Percentiles rank a stretch among this genome's conserved stretches.
These are phyloP conservation scores for Wickerhamiella brachini DNA, from an alignment of 805 yeast species.

Conservation along the genomic window DNA sequence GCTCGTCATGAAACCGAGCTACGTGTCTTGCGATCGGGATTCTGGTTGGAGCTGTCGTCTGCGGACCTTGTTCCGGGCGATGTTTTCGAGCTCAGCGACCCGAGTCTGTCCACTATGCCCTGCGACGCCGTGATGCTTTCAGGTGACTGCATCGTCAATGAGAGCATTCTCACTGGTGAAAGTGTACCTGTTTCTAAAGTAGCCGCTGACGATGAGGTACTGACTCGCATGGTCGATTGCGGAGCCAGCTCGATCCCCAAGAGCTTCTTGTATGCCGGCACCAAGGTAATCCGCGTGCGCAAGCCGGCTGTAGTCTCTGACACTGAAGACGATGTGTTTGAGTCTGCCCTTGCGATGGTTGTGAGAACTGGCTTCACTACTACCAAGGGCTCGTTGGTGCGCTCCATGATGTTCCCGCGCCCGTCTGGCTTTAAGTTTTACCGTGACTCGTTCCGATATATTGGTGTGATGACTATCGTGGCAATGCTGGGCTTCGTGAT, in stretches of 20 bases:
- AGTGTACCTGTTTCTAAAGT: constrained; percentile 88
- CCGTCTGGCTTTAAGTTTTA: constrained; percentile 90
- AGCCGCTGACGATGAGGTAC: constrained; percentile 49
- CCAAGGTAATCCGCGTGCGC: constrained; percentile 73
- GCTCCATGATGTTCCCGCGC: constrained; percentile 95
- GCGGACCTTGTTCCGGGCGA: constrained; percentile 91
- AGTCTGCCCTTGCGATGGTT: constrained; percentile 75
- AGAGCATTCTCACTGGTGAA: constrained; percentile 96
- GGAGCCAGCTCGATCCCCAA: constrained; percentile 11
- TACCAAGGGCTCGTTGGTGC: constrained; percentile 82
- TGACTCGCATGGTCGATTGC: constrained; percentile 42
- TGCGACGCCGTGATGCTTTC: constrained; percentile 78
- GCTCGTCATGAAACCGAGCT: constrained; percentile 67
- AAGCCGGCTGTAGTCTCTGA: constrained; percentile 35
- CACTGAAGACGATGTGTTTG: constrained; percentile 34
- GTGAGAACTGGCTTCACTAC: constrained; percentile 88
- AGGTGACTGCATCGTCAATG: constrained; percentile 95
- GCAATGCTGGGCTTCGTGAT: constrained; percentile 75
- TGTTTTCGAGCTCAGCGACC: constrained; percentile 81
- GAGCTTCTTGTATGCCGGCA: constrained; percentile 65
- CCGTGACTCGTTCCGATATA: constrained; percentile 86
- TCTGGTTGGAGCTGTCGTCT: constrained; percentile 73
- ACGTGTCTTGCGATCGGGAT: constrained; percentile 82
- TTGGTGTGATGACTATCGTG: constrained; percentile 82
- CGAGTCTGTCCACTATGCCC: constrained; percentile 58